These are phyloP conservation scores for Cyclostephanos invisitatus DNA, from an alignment of 108 stramenopile species.

Conservation along the genomic window DNA sequence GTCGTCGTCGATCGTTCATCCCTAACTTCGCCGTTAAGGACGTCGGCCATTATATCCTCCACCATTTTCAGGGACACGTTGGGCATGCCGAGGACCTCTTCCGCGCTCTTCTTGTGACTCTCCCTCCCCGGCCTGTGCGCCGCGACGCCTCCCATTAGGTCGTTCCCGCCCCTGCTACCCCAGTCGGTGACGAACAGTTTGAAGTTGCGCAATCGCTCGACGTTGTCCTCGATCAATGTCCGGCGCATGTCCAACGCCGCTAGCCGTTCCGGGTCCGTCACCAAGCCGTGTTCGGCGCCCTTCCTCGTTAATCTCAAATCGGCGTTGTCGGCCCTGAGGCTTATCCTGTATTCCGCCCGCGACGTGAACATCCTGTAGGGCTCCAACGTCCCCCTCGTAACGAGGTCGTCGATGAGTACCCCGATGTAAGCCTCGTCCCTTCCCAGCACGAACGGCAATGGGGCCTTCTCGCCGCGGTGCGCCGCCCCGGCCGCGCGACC, in stretches of 20 bases:
- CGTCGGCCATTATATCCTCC: conserved; percentile 74
- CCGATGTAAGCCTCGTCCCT: conserved; percentile 97
- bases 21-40: conserved; percentile 37
- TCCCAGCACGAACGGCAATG: conserved; percentile 85
- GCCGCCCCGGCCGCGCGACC: conserved; percentile 70
- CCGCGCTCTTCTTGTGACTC: conserved; percentile 85
- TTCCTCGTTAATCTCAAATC: conserved; percentile 92
- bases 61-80: conserved; percentile 80
- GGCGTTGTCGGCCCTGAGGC: conserved; percentile 94
- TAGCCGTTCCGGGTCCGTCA: conserved; percentile 78
- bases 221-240: conserved; percentile 67
- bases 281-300: conserved; percentile 91
- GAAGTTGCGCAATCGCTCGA: conserved; percentile 64
- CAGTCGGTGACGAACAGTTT: conserved; percentile 81
- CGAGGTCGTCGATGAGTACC: conserved; percentile 97
- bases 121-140: conserved; percentile 53
- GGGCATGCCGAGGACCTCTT: conserved; percentile 88
- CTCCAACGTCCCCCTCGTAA: conserved; percentile 91
- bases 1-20: not conserved
- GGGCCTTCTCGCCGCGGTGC: conserved; percentile 49
- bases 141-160: conserved; percentile 78
- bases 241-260: conserved; percentile 79
- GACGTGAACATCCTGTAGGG: conserved; percentile 99
- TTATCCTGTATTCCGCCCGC: conserved; percentile 93
- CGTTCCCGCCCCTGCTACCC: conserved; percentile 73